Conservation (phyloP, 305 asterid species). For the Euphrasia arctica region DNA sequence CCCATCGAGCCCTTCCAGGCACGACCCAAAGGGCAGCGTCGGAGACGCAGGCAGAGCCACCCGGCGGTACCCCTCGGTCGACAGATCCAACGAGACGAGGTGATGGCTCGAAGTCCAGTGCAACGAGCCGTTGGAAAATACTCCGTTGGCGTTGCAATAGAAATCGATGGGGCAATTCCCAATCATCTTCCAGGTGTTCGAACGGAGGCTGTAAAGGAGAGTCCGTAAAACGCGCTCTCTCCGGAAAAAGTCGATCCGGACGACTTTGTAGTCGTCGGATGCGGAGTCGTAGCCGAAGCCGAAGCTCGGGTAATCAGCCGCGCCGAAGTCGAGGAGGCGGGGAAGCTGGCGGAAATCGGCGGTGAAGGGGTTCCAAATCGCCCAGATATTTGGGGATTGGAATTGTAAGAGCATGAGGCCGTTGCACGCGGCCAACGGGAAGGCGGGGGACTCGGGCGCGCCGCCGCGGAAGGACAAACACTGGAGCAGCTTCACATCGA, state of each 20-base stretch:
- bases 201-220: background rate
- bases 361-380: no score
- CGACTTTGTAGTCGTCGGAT: conserved; percentile 22
- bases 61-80: conserved; percentile 11
- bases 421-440: background rate
- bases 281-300: conserved; percentile 22
- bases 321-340: no score
- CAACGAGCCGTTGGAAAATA: conserved; percentile 19
- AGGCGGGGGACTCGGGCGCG: background rate
- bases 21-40: background rate
- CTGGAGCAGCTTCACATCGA: background rate
- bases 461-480: background rate
- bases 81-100: conserved; percentile 4
- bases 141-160: background rate
- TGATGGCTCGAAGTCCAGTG: background rate
- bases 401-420: no score
- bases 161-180: conserved; percentile 14
- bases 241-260: background rate
- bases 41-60: background rate
- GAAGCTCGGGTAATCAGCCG: background rate
- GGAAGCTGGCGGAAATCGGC: no score
- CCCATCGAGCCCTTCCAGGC: conserved; percentile 20
- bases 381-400: no score
- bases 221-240: background rate
- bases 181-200: conserved; percentile 15